Conservation (phyloP, 2,329 filamentous ascomycete genomes). For the Ophiostoma sp. region DNA sequence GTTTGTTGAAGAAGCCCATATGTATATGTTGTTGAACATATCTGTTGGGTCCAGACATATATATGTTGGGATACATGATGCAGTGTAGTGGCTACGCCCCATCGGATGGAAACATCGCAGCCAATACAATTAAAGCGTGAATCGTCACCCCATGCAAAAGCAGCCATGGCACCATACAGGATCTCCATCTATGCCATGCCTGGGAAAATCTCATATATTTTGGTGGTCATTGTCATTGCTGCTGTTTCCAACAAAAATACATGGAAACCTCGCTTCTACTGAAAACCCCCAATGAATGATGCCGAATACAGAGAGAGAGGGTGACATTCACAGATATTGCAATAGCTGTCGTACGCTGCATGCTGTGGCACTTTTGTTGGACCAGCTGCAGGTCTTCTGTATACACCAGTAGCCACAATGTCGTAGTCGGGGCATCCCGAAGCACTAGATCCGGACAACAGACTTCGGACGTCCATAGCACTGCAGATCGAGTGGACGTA, state of each 20-base stretch:
- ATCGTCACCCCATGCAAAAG: neutral
- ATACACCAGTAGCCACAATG: neutral
- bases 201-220: neutral
- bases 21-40: neutral
- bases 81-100: neutral
- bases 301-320: too few relatives aligned
- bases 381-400: neutral
- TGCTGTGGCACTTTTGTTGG: conserved; percentile 4
- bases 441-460: neutral
- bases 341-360: neutral
- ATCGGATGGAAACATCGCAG: neutral
- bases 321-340: neutral
- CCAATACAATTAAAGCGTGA: neutral
- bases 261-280: too few relatives aligned
- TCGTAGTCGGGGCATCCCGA: neutral
- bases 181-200: neutral
- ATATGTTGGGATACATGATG: neutral
- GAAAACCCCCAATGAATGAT: too few relatives aligned
- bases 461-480: neutral
- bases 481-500: neutral
- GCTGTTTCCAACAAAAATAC: neutral
- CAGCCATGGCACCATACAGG: neutral
- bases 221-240: neutral
- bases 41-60: neutral
- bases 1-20: neutral